phyloP scores from a whole-genome alignment of 257 asterid species.

The Solanum corneliomulleri region DNA sequence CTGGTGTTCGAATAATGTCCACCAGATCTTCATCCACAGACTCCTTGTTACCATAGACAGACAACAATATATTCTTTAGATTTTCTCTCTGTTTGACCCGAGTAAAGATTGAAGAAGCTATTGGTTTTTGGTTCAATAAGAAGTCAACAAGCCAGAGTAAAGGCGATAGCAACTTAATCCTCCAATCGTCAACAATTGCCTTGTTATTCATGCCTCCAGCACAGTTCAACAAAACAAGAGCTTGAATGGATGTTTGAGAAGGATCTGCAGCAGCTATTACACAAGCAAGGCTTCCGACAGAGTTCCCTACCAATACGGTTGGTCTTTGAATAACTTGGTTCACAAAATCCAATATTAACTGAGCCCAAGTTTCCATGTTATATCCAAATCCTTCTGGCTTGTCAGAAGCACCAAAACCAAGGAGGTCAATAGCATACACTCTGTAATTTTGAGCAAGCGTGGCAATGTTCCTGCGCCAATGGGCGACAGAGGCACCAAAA shows the following conservation, averaged over 20 bases:
- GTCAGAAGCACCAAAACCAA: conserved; percentile 95
- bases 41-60: conserved; percentile 75
- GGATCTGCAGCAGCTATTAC: conserved; percentile 87
- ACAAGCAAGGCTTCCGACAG: conserved; percentile 97
- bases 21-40: conserved; percentile 80
- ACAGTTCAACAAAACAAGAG: conserved; percentile 79
- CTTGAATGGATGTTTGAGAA: conserved; percentile 37
- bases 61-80: conserved; percentile 41
- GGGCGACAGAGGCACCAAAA: conserved; percentile 88
- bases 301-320: conserved; percentile 72
- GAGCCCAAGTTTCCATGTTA: conserved; percentile 74
- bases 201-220: conserved; percentile 99
- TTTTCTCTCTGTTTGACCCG: conserved; percentile 61
- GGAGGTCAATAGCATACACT: conserved; percentile 83
- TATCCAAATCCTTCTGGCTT: conserved; percentile 76
- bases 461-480: conserved; percentile 88
- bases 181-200: conserved; percentile 96
- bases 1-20: conserved; percentile 80
- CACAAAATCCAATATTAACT: conserved; percentile 73
- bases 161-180: conserved; percentile 68
- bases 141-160: conserved; percentile 77
- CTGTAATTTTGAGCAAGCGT: conserved; percentile 44
- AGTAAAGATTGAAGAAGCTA: conserved; percentile 53
- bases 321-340: conserved; percentile 61
- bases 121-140: conserved; percentile 52